Base-by-base conservation (phyloP, 2,329 filamentous ascomycete genomes). In the Sarocladium kiliense region DNA sequence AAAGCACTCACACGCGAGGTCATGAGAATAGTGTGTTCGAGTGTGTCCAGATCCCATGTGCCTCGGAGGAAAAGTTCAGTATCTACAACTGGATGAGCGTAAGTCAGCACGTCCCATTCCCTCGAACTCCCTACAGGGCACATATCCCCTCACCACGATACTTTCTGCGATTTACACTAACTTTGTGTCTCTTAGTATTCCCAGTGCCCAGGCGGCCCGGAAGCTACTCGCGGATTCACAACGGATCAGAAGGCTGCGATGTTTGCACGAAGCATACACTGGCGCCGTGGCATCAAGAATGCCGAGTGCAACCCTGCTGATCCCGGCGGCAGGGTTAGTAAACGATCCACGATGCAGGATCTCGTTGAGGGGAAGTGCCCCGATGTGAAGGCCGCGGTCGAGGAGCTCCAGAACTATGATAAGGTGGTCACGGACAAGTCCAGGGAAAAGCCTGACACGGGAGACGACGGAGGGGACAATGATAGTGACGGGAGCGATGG, bases 241-340 rank as follows among this genome's bases (percentile, higher is more conserved):
- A 63, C 62, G 2, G 62, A 63, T 44, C 62, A 63, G 30, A 63
- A 63, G 54, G 58, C 62, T 11, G 57, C 60, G 44, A 63, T 63
- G 53, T 63, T 57, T 42, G 59, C 62, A 1, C 59, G 62, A 9
- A 57, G 57, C 27, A 37, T 63, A 10, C 59, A 63, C 26, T 63
- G 59, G 53, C 58, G 62, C 5, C 61, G 61, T 19, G 60, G 59
- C 50, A 61, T 60, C 45, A 54, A 54, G 25, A 25, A 47, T 10
- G 59, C 59, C 23, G 62, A 63, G 56, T 63, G 62, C 56, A 57
- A 55, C 39, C 55, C 56, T 12, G 16, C 30, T 7, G 53, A 58
- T 27, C 53, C 58, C 9, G 49, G 53, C 11, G 32, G 49, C 0
- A 37, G 9, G 30, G 41, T 51, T 25, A 32, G 37, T 49, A 61